These are phyloP conservation scores for Gillenia trifoliata DNA, from an alignment of 306 rosid species.

Conservation along the genomic window DNA sequence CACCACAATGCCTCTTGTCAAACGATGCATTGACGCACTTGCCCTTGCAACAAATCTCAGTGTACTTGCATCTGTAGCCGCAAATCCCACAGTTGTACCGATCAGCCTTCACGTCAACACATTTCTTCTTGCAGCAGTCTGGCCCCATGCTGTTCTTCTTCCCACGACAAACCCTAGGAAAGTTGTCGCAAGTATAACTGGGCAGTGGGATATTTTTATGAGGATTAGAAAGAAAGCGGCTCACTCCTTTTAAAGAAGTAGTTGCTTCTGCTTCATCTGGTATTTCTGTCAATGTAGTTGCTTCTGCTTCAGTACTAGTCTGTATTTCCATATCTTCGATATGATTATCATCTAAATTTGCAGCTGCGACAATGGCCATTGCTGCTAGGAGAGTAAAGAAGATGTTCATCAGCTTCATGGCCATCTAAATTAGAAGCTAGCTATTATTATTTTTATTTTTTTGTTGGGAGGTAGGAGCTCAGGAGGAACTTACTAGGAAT, in stretches of 20 bases:
- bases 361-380: constrained; percentile 4
- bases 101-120: constrained; percentile 33
- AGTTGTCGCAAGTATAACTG: constrained; percentile 27
- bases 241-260: constrained; percentile 8
- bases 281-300: background rate
- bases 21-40: constrained; percentile 35
- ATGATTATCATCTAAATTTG: background rate
- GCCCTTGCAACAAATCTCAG: constrained; percentile 42
- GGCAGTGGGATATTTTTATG: background rate
- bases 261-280: background rate
- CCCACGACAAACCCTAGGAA: constrained; percentile 32
- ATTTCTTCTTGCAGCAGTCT: constrained; percentile 41
- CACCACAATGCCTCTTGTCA: constrained; percentile 40
- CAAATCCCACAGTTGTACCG: constrained; percentile 42
- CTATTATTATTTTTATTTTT: background rate
- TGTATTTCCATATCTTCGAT: background rate
- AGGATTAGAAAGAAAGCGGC: constrained; percentile 9
- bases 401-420: constrained; percentile 2
- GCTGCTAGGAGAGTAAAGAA: constrained; percentile 1
- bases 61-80: constrained; percentile 35
- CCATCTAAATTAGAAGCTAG: constrained; percentile 1
- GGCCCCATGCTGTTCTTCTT: constrained; percentile 31
- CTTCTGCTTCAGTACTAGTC: background rate
- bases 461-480: background rate
- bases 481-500: background rate